phyloP scores from a whole-genome alignment of 2,329 filamentous ascomycete species.

The Onygenales sp. region DNA sequence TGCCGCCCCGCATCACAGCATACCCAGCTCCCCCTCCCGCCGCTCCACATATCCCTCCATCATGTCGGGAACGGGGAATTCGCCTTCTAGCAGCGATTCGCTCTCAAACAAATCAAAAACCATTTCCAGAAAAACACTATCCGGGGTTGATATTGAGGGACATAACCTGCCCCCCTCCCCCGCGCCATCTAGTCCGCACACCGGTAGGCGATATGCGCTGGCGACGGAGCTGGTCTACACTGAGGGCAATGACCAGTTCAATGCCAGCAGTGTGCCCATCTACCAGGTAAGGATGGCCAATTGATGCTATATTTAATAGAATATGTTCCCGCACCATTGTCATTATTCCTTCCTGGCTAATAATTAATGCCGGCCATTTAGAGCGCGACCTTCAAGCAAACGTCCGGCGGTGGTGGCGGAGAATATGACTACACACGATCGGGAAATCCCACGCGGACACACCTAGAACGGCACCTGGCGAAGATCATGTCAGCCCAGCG shows the following conservation, averaged over 20 bases:
- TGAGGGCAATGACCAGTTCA: conserved; percentile 93
- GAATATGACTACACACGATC: conserved; percentile 99
- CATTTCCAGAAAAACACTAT: conserved; percentile 37
- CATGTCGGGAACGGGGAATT: conserved; percentile 9
- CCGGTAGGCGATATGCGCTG: conserved; percentile 80
- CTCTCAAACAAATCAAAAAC: conserved; percentile 3
- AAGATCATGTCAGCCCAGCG: conserved; percentile 98
- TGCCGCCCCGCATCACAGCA: no score
- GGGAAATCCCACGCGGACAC: conserved; percentile 90
- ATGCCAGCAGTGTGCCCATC: conserved; percentile 89
- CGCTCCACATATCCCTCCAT: not conserved
- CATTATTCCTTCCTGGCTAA: not conserved
- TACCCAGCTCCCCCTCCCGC: not conserved
- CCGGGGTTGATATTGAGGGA: conserved; percentile 67
- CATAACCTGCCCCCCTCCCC: conserved; percentile 84
- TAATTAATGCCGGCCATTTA: conserved; percentile 19
- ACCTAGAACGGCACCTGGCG: conserved; percentile 90
- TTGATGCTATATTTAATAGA: not conserved
- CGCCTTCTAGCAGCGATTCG: conserved; percentile 1
- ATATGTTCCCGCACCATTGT: not conserved
- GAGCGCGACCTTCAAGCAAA: conserved; percentile 96
- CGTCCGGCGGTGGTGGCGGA: conserved; percentile 64
- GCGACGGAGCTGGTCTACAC: conserved; percentile 96
- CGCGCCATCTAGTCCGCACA: conserved; percentile 80
- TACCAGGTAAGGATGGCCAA: conserved; percentile 56